These are phyloP conservation scores for Gautieria morchelliformis DNA, from an alignment of 768 basidiomycete genomes.

Conservation along the genomic window DNA sequence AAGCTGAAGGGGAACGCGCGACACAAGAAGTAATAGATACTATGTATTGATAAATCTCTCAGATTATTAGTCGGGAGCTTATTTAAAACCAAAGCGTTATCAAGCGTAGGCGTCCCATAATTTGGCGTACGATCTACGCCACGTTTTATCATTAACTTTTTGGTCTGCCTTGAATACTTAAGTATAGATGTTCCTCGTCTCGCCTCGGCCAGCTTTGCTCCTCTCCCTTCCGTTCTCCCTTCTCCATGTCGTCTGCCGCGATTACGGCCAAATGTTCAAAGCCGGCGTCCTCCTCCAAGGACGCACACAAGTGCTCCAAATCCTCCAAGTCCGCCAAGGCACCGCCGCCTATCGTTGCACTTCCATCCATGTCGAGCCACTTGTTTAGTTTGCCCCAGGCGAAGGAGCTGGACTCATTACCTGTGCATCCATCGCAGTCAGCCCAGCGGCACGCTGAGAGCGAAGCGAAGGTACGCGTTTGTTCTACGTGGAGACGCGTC, in stretches of 20 bases:
- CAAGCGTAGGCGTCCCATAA: neutral
- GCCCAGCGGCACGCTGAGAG: conserved; percentile 9
- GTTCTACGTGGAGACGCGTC: neutral
- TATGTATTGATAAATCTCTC: neutral
- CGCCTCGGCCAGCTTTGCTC: neutral
- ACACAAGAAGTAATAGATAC: neutral
- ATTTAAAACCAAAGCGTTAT: neutral
- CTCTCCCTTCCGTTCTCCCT: neutral
- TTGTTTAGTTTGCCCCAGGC: conserved; percentile 6
- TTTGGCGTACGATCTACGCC: neutral
- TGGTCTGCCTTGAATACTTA: too few species aligned
- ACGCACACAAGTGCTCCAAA: neutral
- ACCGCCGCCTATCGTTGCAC: conserved; percentile 7
- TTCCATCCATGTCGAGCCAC: conserved; percentile 5
- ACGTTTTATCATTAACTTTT: neutral
- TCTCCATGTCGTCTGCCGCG: neutral
- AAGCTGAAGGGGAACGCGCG: neutral
- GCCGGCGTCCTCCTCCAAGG: neutral
- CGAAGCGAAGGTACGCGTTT: conserved; percentile 7
- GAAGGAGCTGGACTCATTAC: conserved; percentile 2
- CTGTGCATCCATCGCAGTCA: conserved; percentile 3
- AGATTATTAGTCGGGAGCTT: neutral
- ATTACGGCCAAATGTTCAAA: neutral
- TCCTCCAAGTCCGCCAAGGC: neutral
- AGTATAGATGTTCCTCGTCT: neutral